Evolutionary conservation across 2,329 filamentous ascomycete genomes (phyloP), one percentile per base, ranked within the genome.

Genomic region (Ophiostoma sp.): DNA sequence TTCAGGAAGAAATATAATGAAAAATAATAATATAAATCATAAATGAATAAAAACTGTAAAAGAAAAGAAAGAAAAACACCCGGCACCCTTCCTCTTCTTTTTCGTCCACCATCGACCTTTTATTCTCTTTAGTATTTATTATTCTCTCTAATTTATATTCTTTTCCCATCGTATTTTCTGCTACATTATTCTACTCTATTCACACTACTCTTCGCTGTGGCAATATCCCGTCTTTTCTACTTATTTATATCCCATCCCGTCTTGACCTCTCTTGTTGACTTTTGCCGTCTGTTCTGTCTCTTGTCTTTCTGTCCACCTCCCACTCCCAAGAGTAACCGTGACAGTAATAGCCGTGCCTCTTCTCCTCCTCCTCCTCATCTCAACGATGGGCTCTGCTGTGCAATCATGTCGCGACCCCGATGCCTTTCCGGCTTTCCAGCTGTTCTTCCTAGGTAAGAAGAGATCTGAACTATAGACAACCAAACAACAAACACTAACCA

Each of bases 391-490:
- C 80, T 81, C 84, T 79, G 83, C 82, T 72, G 81, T 78, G 75
- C 81, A 82, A 79, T 80, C 78, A 80, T 80, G 79, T 78, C 85
- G 84, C 81, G 85, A 90, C 79, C 85, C 87, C 74, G 86, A 93
- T 81, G 87, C 87, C 76, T 97, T 97, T 76, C 94, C 93, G 4
- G 87, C 90, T 8, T 81, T 88, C 33, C 94, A 97, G 79, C 87
- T 97, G 35, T 93, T 94, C 75, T 81, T 97, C 23, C 86, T 97
- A 74, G 92, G 93, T 96, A 82, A 77, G 88, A 81, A 0, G 1
- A 31, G 15, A 36, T 17, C 23, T 17, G 0, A 3, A 33, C 23
- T 8, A 35, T 23, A 8, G 17, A 39, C 6, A 39, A 5, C 2
- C 2, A 48, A 44, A 31, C 4, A n/a, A 31, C 39, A 5, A 33